Evolutionary conservation across 179 eudicot genomes (phyloP).

Genomic region (Spergularia azorica): DNA sequence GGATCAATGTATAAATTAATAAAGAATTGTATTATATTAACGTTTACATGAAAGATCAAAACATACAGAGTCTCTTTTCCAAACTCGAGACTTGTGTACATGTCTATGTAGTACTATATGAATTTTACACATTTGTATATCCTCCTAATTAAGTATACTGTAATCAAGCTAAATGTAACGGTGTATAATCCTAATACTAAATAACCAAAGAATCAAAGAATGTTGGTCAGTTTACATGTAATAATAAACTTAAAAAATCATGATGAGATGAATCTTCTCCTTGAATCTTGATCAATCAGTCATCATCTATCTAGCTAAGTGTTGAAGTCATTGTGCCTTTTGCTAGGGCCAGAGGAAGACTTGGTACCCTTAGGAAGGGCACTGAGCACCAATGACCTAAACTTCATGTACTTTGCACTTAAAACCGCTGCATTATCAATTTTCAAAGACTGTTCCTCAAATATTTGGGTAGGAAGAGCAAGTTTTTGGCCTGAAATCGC

Average conservation of each 20-base stretch:
- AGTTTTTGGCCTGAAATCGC: not conserved
- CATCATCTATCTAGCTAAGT: not conserved
- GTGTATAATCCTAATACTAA: not conserved
- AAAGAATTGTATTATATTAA: too few relatives aligned
- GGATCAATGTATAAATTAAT: too few relatives aligned
- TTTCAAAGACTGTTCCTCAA: not conserved
- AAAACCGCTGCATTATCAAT: not conserved
- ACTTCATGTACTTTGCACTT: conserved; percentile 19
- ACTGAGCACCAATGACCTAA: conserved; percentile 29
- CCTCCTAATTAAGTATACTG: not conserved
- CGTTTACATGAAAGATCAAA: too few relatives aligned
- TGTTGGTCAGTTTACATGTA: not conserved
- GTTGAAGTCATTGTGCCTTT: conserved; percentile 35
- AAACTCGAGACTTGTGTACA: too few relatives aligned
- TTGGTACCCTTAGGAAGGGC: conserved; percentile 35
- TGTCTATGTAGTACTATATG: too few relatives aligned
- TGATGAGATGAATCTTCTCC: not conserved
- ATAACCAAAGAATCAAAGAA: conserved; percentile 24
- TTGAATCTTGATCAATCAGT: not conserved
- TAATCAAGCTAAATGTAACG: conserved; percentile 8
- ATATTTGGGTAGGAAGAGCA: not conserved
- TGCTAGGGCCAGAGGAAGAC: conserved; percentile 25
- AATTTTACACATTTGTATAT: not conserved
- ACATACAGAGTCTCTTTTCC: too few relatives aligned
- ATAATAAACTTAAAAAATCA: too few relatives aligned